A percentile compares a stretch with the other conserved stretches of the same genome.
Conservation (phyloP, 192 early-diverging fungal genomes). For the Umbelopsis vinacea region DNA sequence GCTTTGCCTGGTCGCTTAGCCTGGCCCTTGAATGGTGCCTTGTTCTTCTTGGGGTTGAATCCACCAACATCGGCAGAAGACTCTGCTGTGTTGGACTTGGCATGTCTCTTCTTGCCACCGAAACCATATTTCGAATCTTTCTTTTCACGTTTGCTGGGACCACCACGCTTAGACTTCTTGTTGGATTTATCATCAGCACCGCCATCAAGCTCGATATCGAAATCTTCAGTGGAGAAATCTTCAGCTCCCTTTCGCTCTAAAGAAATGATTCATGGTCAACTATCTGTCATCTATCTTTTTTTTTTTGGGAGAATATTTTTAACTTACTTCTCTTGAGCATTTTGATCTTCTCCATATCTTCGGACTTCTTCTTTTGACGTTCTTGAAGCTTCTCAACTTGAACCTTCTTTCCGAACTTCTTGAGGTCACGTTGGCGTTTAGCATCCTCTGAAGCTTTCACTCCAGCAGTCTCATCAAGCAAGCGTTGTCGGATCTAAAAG, state of each 20-base stretch:
- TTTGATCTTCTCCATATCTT: conserved; percentile 91
- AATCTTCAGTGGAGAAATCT: conserved; percentile 59
- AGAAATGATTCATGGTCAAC: background rate
- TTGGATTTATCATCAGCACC: conserved; percentile 25
- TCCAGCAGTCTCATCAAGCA: conserved; percentile 81
- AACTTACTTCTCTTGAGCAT: conserved; percentile 85
- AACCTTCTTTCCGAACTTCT: conserved; percentile 98
- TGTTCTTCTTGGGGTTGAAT: conserved; percentile 58
- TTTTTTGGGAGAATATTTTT: background rate
- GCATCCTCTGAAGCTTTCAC: conserved; percentile 86
- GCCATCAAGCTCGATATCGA: conserved; percentile 71
- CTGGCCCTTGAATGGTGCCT: conserved; percentile 22
- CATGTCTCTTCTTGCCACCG: conserved; percentile 83
- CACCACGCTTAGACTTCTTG: conserved; percentile 34
- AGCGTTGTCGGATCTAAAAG: conserved; percentile 72
- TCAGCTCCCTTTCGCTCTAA: conserved; percentile 60
- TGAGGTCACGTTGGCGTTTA: conserved; percentile 84
- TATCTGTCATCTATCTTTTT: background rate
- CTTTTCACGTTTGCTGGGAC: conserved; percentile 56
- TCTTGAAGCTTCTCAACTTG: conserved; percentile 91
- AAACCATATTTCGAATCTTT: conserved; percentile 92
- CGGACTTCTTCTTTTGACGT: conserved; percentile 83
- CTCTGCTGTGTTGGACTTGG: conserved; percentile 82
- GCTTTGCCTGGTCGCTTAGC: conserved; percentile 18
- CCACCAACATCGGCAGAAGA: conserved; percentile 73